Conservation (phyloP, 257 asterid species). For the Solanum virginianum region DNA sequence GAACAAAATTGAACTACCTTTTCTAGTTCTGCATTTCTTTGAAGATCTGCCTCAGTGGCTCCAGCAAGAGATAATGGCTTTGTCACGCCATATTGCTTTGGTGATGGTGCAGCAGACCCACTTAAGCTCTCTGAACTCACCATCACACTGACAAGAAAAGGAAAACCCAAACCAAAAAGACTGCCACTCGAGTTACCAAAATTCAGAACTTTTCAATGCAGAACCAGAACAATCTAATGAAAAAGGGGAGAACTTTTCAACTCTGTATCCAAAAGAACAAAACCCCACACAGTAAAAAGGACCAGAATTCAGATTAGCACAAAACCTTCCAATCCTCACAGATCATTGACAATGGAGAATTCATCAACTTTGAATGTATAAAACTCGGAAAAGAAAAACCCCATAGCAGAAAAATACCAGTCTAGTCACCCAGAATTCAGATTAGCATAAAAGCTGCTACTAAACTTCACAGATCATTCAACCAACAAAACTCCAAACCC, state of each 20-base stretch:
- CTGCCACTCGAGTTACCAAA: not conserved
- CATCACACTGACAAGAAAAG: not conserved
- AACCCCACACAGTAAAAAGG: not conserved
- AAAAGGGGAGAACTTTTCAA: not conserved
- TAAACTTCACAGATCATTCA: no score
- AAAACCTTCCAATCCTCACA: no score
- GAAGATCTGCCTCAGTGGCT: slow-evolving; percentile 1
- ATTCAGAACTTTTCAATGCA: not conserved
- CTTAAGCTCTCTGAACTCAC: slow-evolving; percentile 4
- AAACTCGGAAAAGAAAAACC: no score
- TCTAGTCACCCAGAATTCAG: no score
- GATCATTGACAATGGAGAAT: not conserved
- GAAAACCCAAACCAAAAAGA: not conserved
- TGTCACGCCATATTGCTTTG: not conserved
- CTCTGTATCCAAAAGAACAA: not conserved
- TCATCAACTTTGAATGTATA: no score
- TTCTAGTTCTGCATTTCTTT: slow-evolving; percentile 5
- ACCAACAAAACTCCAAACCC: no score
- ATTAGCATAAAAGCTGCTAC: no score
- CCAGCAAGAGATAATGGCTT: slow-evolving; percentile 9
- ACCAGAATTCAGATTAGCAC: not conserved
- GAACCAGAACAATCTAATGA: not conserved
- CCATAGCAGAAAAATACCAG: no score
- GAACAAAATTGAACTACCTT: not conserved
- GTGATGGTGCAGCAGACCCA: not conserved